These are phyloP conservation scores for Fomitopsis serialis DNA, from an alignment of 768 basidiomycete genomes.

Conservation along the genomic window DNA sequence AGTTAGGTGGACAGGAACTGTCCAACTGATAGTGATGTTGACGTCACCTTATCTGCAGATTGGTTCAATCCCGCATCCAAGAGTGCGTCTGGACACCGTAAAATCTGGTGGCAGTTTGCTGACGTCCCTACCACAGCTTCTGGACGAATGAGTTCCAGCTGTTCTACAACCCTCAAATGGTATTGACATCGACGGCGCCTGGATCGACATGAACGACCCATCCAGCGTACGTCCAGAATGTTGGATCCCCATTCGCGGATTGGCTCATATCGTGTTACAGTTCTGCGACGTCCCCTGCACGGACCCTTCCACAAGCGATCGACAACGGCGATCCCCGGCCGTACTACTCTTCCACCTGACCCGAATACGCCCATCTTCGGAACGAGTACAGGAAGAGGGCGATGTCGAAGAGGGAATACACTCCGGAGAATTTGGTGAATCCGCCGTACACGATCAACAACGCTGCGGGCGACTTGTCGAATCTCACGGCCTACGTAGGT, in stretches of 20 bases:
- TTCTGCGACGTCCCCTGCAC: conserved; percentile 61
- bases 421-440: conserved; percentile 34
- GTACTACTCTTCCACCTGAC: conserved; percentile 44
- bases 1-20: not conserved
- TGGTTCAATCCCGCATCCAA: conserved; percentile 54
- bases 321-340: conserved; percentile 47
- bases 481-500: conserved; percentile 50
- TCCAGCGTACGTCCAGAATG: conserved; percentile 41
- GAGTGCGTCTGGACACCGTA: conserved; percentile 28
- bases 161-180: conserved; percentile 49
- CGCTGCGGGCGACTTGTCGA: conserved; percentile 42
- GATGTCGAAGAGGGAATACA: conserved; percentile 24
- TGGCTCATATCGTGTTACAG: conserved; percentile 22
- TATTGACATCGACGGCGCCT: conserved; percentile 63
- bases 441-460: conserved; percentile 62
- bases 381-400: not conserved
- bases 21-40: not conserved
- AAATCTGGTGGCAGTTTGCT: not conserved
- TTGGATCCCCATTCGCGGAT: not conserved
- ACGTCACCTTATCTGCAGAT: conserved; percentile 27
- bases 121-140: conserved; percentile 30
- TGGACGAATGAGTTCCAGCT: conserved; percentile 58
- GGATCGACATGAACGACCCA: conserved; percentile 79
- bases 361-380: conserved; percentile 50
- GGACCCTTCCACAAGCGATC: conserved; percentile 53